Base-by-base conservation (phyloP, 2,329 filamentous ascomycete genomes). In the Apiospora saccharicola region DNA sequence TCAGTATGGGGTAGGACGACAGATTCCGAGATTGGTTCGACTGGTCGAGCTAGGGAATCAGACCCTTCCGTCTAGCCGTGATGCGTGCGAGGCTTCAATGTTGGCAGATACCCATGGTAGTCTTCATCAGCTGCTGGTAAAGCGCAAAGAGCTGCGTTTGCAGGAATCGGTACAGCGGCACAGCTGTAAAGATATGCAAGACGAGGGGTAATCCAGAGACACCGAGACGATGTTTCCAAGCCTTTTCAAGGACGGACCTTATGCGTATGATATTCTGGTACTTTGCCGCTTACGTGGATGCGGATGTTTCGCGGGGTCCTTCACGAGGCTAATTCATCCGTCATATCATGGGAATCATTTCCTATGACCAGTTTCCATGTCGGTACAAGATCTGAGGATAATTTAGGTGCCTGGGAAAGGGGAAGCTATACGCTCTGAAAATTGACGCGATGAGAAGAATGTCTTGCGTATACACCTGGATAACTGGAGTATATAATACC, bases 201-300 rank as follows among this genome's bases (percentile, higher is more conserved):
- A 5, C 64, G 44, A 19, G n/a, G 12, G 37, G 64, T 3, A 41
- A 57, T n/a, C 67, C 67, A 71, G 43, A 64, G 69, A 7, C 71
- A 68, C 47, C 68, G 68, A 51, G 68, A 67, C 22, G 49, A 69
- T n/a, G 49, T 69, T 10, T 26, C 72, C 16, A 46, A 46, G 26
- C 49, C 26, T 73, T 19, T 72, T 72, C 69, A 67, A 51, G 34
- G 61, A 72, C 24, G 37, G 64, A 8, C 71, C 71, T 6, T 73
- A 71, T 70, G 71, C 71, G 14, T 72, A 71, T 70, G 70, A 69
- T 44, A 68, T 69, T n/a, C 68, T 69, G 16, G 69, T 71, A 72
- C 67, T 71, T 73, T 46, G 30, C 70, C 34, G 53, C 69, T 49
- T 71, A 72, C 47, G 64, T 46, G 64, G 64, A 67, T 24, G 30